Percentiles rank a stretch among this genome's conserved stretches.
These are phyloP conservation scores for Aphanocladium album DNA, from an alignment of 2,329 filamentous ascomycete species.

Conservation along the genomic window DNA sequence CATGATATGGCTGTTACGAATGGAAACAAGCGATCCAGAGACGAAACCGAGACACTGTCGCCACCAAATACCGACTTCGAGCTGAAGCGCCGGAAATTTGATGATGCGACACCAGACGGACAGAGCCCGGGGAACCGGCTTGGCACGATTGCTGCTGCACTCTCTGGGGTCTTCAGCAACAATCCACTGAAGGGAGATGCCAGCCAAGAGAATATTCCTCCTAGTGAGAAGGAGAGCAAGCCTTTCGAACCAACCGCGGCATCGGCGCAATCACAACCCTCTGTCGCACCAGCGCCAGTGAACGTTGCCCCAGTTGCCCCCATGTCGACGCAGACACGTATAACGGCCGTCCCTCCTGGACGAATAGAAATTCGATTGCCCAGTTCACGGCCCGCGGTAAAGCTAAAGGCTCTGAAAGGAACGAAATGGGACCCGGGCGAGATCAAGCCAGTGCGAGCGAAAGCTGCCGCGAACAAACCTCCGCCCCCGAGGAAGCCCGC, in stretches of 20 bases:
- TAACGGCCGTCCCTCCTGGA: slow-evolving; percentile 12
- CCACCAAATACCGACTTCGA: slow-evolving; percentile 4
- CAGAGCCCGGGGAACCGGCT: slow-evolving; percentile 4
- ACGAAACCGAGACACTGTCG: slow-evolving; percentile 6
- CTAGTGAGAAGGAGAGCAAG: slow-evolving; percentile 5
- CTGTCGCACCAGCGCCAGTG: not conserved
- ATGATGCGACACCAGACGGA: not conserved
- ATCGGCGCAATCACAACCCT: not conserved
- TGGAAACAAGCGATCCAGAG: slow-evolving; percentile 8
- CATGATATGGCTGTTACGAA: not conserved
- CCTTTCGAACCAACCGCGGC: not conserved
- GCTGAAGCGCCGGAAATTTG: slow-evolving; percentile 5
- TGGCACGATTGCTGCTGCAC: slow-evolving; percentile 26
- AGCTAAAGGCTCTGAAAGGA: slow-evolving; percentile 31
- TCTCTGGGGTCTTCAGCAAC: slow-evolving; percentile 24
- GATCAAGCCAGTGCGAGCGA: slow-evolving; percentile 15
- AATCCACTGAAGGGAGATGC: slow-evolving; percentile 16
- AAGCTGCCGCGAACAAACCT: slow-evolving; percentile 20
- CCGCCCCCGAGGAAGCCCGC: slow-evolving; percentile 15
- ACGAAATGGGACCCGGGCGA: slow-evolving; percentile 34
- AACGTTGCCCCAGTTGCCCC: not conserved
- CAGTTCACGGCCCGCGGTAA: slow-evolving; percentile 28
- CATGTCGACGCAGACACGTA: not conserved
- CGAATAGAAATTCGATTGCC: slow-evolving; percentile 6
- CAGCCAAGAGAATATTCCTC: not conserved